These are phyloP conservation scores for Petunia secreta DNA, from an alignment of 257 asterid species.

Conservation along the genomic window DNA sequence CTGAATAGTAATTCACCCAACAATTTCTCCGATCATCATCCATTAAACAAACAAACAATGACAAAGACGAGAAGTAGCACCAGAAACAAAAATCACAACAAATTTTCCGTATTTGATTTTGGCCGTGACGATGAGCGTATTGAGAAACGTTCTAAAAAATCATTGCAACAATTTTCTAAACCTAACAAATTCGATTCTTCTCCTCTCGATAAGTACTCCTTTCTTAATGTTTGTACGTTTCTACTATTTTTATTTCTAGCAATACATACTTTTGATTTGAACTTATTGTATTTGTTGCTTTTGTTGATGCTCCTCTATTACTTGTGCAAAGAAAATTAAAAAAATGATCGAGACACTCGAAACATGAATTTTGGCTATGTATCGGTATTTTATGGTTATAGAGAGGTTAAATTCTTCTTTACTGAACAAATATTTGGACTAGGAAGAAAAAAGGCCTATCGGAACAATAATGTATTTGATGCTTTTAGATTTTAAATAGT, in stretches of 20 bases:
- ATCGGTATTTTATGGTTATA: too few relatives aligned
- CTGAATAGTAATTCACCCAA: too few relatives aligned
- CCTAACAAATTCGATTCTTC: constrained; percentile 36
- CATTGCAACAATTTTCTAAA: constrained; percentile 29
- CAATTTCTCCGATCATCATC: neutral
- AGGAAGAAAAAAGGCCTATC: neutral
- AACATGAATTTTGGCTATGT: neutral
- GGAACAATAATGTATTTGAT: neutral
- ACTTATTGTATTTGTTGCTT: too few relatives aligned
- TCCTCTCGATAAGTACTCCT: constrained; percentile 53
- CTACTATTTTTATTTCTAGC: neutral
- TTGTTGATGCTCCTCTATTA: neutral
- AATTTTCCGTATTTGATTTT: constrained; percentile 58
- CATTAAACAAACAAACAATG: constrained; percentile 1
- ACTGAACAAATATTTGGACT: neutral
- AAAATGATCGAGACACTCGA: neutral
- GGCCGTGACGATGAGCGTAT: constrained; percentile 43
- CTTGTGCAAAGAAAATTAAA: neutral
- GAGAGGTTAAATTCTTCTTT: neutral
- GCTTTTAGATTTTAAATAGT: neutral
- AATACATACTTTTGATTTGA: neutral
- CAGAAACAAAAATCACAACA: constrained; percentile 24
- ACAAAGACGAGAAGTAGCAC: constrained; percentile 32
- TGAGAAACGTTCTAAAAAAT: constrained; percentile 44
- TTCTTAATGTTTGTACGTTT: constrained; percentile 59